phyloP scores from a whole-genome alignment of 2,329 filamentous ascomycete genomes.

The Phoma herbarum region DNA sequence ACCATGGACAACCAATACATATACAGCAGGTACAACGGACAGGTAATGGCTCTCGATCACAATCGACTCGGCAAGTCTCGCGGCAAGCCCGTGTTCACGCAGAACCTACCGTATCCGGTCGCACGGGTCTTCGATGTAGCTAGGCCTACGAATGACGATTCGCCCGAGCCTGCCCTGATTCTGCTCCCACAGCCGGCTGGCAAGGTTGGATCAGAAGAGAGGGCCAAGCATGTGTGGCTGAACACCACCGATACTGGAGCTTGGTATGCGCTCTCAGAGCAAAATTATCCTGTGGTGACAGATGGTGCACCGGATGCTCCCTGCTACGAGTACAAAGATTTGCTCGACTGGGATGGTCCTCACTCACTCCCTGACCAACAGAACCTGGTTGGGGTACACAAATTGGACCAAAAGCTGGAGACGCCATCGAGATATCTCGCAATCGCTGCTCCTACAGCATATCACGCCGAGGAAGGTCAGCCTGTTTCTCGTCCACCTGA shows the following conservation, averaged over 20 bases:
- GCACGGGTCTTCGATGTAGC: conserved; percentile 90
- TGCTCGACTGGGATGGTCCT: conserved; percentile 38
- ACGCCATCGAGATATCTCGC: conserved; percentile 31
- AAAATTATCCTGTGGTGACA: conserved; percentile 84
- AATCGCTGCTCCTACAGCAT: conserved; percentile 41
- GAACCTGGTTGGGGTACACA: conserved; percentile 53
- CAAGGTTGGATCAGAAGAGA: conserved; percentile 58
- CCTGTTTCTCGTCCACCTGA: conserved; percentile 34
- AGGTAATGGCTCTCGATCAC: conserved; percentile 81
- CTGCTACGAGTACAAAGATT: conserved; percentile 58
- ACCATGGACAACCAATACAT: conserved; percentile 91
- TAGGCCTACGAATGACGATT: conserved; percentile 72
- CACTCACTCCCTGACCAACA: conserved; percentile 43
- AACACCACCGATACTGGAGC: conserved; percentile 86
- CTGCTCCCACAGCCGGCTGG: conserved; percentile 85
- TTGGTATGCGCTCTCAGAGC: conserved; percentile 94
- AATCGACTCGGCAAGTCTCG: conserved; percentile 55
- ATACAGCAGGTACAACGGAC: conserved; percentile 84
- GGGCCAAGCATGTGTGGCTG: conserved; percentile 70
- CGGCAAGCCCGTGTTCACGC: conserved; percentile 49
- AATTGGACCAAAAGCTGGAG: conserved; percentile 41
- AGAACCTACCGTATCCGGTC: conserved; percentile 78
- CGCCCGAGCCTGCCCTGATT: conserved; percentile 77
- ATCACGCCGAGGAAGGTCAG: conserved; percentile 30
- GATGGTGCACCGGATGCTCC: conserved; percentile 68